Evolutionary conservation across 192 early-diverging fungal genomes (phyloP), one percentile per base, ranked within the genome.

Genomic region (Diversispora epigaea): DNA sequence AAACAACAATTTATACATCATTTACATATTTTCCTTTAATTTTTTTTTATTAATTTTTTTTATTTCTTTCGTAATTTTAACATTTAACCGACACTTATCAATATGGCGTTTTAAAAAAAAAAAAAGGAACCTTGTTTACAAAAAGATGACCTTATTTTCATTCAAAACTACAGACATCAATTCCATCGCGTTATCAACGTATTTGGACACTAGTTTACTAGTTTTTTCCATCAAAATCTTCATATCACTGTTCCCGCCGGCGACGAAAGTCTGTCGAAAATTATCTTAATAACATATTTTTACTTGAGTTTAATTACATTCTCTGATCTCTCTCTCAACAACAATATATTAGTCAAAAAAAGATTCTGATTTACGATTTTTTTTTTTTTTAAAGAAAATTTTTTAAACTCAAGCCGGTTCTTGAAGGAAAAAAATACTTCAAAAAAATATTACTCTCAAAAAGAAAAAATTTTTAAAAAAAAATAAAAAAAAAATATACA

Each of bases 81-180:
- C 60, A 58, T 43, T 25, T 69, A 7, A 50, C 71, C 61, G 60
- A 32, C 45, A 57, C 5, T 58, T 21, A 25, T 73, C 71, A 63
- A 58, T 73, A 73, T 73, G 71, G 71, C 71, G 71, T 73, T 73
- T 46, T 73, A 73, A 73, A 73, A 32, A 63, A 73, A 32, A 63
- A 39, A 25, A 49, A 39, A 58, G 56, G 56, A 57, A 57, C n/a
- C 70, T 7, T 47, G 52, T 62, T 6, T 21, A 46, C 58, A 52
- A 63, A 73, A 73, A 73, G 71, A 73, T 73, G 71, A 60, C 21
- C 45, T 7, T 62, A 62, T 49, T 73, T 73, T 73, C 58, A 73
- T 62, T 73, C 71, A 62, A 73, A 32, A 45, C 25, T 25, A 63
- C 71, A 60, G 46, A 45, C 25, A 44, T 62, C 45, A 62, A 17